Evolutionary conservation across 2,329 filamentous ascomycete species (phyloP).

Genomic region (Alternaria dauci): DNA sequence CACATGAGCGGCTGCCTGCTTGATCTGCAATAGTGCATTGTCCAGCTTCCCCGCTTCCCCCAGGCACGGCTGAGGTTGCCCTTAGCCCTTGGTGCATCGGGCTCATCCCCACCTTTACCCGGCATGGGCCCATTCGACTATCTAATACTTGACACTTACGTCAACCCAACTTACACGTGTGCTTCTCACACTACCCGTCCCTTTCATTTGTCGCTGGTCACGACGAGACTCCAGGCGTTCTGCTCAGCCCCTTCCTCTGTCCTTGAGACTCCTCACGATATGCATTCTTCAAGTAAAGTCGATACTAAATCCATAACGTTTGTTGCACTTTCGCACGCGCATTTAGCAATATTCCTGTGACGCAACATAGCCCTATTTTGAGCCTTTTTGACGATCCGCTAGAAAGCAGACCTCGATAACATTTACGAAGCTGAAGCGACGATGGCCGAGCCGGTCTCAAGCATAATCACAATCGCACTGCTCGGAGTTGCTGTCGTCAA

Average conservation of each 20-base stretch:
- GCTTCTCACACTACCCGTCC: neutral
- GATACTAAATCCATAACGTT: neutral
- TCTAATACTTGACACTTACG: neutral
- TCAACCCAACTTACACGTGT: constrained; percentile 1
- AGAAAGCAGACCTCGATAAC: neutral
- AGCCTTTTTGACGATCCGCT: neutral
- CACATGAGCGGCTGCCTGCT: constrained; percentile 6
- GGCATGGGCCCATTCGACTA: neutral
- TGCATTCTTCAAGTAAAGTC: constrained; percentile 2
- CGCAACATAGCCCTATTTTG: neutral
- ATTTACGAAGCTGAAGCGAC: neutral
- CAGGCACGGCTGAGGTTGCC: neutral
- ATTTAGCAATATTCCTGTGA: neutral
- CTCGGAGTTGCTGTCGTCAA: constrained; percentile 18
- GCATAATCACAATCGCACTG: constrained; percentile 24
- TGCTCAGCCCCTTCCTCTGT: constrained; percentile 14
- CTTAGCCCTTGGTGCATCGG: neutral
- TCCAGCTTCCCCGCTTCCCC: neutral
- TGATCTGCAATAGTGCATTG: neutral
- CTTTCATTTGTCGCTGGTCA: neutral
- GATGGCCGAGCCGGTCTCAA: constrained; percentile 29
- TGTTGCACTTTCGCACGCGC: neutral
- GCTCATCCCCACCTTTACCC: neutral
- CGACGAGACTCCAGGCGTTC: constrained; percentile 10
- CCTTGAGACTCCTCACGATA: neutral